Conservation (phyloP, 768 basidiomycete genomes). For the Coprinopsis sp. region DNA sequence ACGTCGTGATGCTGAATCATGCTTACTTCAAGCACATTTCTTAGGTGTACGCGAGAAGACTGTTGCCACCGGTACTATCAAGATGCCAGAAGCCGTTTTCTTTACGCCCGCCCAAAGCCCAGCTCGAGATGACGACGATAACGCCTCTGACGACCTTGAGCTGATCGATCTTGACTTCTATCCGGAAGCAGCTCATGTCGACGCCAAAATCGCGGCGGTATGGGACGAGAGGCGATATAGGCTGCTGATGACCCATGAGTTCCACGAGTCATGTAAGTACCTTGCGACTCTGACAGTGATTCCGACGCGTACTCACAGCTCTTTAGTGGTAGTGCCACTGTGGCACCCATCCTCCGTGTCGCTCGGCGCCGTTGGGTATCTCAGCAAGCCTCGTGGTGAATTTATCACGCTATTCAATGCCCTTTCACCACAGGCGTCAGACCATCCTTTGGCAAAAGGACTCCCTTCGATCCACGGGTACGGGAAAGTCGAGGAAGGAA, state of each 20-base stretch:
- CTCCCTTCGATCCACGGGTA: slow-evolving; percentile 63
- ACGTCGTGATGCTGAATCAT: neutral
- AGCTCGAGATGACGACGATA: neutral
- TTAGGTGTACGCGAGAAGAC: slow-evolving; percentile 31
- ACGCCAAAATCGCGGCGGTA: slow-evolving; percentile 35
- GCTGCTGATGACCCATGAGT: slow-evolving; percentile 59
- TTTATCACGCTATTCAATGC: slow-evolving; percentile 80
- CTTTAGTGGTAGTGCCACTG: slow-evolving; percentile 57
- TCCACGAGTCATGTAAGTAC: slow-evolving; percentile 60
- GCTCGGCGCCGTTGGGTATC: slow-evolving; percentile 77
- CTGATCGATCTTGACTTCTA: slow-evolving; percentile 23
- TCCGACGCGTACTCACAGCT: slow-evolving; percentile 5
- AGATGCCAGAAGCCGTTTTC: slow-evolving; percentile 32
- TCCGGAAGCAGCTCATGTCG: slow-evolving; percentile 29
- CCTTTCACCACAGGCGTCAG: slow-evolving; percentile 44
- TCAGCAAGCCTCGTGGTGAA: slow-evolving; percentile 58
- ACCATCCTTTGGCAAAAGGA: slow-evolving; percentile 35
- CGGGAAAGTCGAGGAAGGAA: slow-evolving; percentile 48
- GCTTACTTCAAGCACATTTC: too few relatives aligned
- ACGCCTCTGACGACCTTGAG: slow-evolving; percentile 4
- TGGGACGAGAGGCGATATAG: slow-evolving; percentile 67
- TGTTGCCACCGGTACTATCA: slow-evolving; percentile 24
- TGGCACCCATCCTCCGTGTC: slow-evolving; percentile 65
- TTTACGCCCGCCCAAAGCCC: slow-evolving; percentile 20
- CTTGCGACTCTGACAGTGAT: slow-evolving; percentile 4